Base-by-base conservation (phyloP, 805 yeast species). In the Yarrowia sp. region DNA sequence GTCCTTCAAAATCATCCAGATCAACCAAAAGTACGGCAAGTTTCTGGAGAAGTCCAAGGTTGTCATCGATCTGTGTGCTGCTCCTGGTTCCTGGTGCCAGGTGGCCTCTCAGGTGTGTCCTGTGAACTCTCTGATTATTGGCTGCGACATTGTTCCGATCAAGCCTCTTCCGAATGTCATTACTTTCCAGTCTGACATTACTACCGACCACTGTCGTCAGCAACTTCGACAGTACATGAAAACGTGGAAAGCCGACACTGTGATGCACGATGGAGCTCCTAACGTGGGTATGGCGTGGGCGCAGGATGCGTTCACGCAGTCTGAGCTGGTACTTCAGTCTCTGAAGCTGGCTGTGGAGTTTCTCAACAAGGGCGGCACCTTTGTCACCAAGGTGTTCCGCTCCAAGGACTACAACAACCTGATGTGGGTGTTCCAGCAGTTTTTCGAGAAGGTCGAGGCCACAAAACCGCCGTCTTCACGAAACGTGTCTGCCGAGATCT, bases 221-320 rank as follows among this genome's bases (percentile, higher is more conserved):
- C 90, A 84, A 74, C 81, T 94, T 65, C 84, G 98, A 72, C 97
- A 97, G 27, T 91, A 93, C 72, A 86, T 94, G 87, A 94, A 94
- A 74, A 92, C 98, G 1, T 94, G 98, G 97, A 94, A 94, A 70
- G 99, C 98, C 1, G 98, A 94, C 72, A 90, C 96, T 0, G 98
- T 94, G 18, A 78, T 94, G 71, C 99, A 94, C 76, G 99, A 94
- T 81, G 99, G 99, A 86, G 99, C 99, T 27, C 99, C 99, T 29
- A 94, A 94, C 71, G 98, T 94, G 69, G 99, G 99, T 86, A 81
- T 94, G 71, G 96, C 97, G n/a, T 94, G 99, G 99, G 94, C 89
- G 19, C 99, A 94, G 75, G 99, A 94, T 84, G 99, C 99, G 1
- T 94, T 90, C 77, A 90, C 98, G 1, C 99, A 94, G 77, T 90